Evolutionary conservation across 83 land plant genomes (phyloP).

Genomic region (Diphasiastrum complanatum): DNA sequence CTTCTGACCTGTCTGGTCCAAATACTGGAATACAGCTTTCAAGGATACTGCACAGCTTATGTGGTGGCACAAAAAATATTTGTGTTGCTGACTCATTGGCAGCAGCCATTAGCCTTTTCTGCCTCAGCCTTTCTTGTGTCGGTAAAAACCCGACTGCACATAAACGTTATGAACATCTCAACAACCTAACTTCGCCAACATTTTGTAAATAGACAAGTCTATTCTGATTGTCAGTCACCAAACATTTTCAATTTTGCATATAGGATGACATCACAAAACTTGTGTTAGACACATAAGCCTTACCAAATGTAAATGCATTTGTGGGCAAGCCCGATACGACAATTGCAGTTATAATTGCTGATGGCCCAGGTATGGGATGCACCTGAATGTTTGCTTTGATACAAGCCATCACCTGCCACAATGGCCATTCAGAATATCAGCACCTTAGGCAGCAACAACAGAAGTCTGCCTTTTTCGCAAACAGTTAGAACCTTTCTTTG

Average conservation of each 20-base stretch:
- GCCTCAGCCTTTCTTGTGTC: constrained; percentile 58
- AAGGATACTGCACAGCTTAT: constrained; percentile 63
- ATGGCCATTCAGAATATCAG: too few relatives aligned
- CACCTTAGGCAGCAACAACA: too few relatives aligned
- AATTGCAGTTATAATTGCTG: constrained; percentile 75
- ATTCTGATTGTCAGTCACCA: not conserved
- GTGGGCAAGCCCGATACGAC: constrained; percentile 83
- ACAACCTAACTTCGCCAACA: constrained; percentile 1
- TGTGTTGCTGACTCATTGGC: constrained; percentile 71
- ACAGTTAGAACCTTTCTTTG: too few relatives aligned
- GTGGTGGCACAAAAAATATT: constrained; percentile 89
- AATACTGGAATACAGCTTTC: constrained; percentile 59
- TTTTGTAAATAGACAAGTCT: not conserved
- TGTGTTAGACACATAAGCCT: constrained; percentile 1
- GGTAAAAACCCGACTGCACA: constrained; percentile 89
- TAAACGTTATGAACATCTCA: constrained; percentile 1
- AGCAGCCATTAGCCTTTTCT: constrained; percentile 50
- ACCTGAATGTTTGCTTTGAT: constrained; percentile 49
- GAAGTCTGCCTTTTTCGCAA: too few relatives aligned
- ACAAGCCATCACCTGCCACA: constrained; percentile 63
- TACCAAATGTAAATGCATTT: constrained; percentile 83
- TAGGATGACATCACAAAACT: not conserved
- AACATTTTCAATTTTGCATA: too few relatives aligned
- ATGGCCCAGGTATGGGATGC: constrained; percentile 86
- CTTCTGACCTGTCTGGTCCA: constrained; percentile 55